These are phyloP conservation scores for Papilionanthe hybrid DNA, from an alignment of 116 monocot genomes.

Conservation along the genomic window DNA sequence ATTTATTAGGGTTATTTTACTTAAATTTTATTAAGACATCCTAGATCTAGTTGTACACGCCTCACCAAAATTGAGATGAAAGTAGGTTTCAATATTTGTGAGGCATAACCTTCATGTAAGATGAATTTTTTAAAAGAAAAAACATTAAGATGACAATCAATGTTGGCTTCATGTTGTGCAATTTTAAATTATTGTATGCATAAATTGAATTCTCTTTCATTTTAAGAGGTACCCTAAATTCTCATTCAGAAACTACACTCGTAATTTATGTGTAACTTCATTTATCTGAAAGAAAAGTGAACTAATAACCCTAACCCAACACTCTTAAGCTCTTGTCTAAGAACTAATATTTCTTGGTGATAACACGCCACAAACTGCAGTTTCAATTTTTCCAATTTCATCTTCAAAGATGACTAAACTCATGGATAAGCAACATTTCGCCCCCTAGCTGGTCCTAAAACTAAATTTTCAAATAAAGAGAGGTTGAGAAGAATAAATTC, in stretches of 20 bases:
- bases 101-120: no score
- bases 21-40: no score
- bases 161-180: no score
- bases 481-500: background rate
- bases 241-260: background rate
- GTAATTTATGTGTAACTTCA: background rate
- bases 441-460: background rate
- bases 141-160: no score
- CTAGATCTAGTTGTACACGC: no score
- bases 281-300: background rate
- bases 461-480: background rate
- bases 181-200: no score
- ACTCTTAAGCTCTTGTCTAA: background rate
- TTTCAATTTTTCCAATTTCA: background rate
- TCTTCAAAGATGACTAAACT: background rate
- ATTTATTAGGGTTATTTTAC: no score
- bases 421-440: background rate
- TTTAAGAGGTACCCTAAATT: background rate
- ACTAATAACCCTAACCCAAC: background rate
- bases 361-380: background rate
- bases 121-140: no score
- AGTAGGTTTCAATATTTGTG: no score
- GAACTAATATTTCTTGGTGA: background rate
- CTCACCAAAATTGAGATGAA: no score
- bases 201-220: background rate